Evolutionary conservation across 2,329 filamentous ascomycete species (phyloP), one percentile per base, ranked within the genome.

Genomic region (Ophiostoma populinum): DNA sequence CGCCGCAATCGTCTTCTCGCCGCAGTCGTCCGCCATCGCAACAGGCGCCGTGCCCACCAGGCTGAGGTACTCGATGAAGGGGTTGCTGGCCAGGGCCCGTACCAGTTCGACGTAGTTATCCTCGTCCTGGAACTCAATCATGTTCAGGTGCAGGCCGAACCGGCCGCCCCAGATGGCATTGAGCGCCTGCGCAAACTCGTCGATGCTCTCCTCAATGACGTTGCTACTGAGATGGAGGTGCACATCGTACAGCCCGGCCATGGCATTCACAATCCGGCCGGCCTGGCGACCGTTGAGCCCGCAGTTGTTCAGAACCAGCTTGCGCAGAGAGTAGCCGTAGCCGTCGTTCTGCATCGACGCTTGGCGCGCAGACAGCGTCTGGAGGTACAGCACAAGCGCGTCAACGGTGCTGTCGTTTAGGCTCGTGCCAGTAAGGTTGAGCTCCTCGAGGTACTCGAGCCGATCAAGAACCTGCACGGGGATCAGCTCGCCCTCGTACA

Each of bases 91-190:
- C 33, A 72, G 50, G 3, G 66, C 63, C 12, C 50, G 53, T 40
- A 71, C 49, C 5, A 72, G 55, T 35, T 57, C 57, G 36, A 66
- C 56, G 43, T 66, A 72, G 45, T 58, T 67, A 8, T 48, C 47
- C 45, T 70, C 67, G 25, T 61, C 50, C 15, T 55, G 53, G 43
- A 71, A 70, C 40, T 70, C 65, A n/a, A 70, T 53, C 65, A 71
- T 70, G 42, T 69, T 62, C 40, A 70, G 49, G 42, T 64, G 62
- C 16, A 71, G 50, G 17, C 57, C 61, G 40, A 55, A 61, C 1
- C 65, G 65, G 2, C 63, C 62, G 3, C 39, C 36, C 41, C 59
- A 58, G 11, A 60, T 61, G 35, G 54, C 50, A 1, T 56, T 51
- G 18, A 72, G 58, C 7, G 63, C 59, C 15, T 55, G 52, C 16